These are phyloP conservation scores for Trichaptum fuscoviolaceum DNA, from an alignment of 768 basidiomycete species.

Conservation along the genomic window DNA sequence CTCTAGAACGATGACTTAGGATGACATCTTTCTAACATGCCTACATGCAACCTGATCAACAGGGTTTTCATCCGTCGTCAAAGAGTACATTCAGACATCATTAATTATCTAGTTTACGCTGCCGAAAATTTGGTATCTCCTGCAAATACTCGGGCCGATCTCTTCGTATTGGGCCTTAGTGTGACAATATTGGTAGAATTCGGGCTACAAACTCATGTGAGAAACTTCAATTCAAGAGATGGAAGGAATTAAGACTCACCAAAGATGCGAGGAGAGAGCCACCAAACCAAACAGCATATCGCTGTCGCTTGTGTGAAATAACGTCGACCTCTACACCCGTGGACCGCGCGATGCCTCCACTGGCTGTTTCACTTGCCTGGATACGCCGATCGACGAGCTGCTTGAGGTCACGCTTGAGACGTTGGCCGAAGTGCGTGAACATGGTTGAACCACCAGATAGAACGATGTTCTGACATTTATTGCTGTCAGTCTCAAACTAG, in stretches of 20 bases:
- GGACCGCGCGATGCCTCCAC: conserved; percentile 79
- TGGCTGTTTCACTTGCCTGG: conserved; percentile 65
- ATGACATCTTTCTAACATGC: background rate
- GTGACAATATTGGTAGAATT: conserved; percentile 93
- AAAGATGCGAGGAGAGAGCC: conserved; percentile 91
- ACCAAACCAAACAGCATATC: conserved; percentile 98
- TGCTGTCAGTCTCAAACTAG: background rate
- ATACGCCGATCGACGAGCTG: conserved; percentile 89
- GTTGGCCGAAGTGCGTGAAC: conserved; percentile 98
- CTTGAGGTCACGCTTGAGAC: conserved; percentile 93
- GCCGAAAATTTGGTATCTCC: conserved; percentile 91
- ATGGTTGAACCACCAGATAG: conserved; percentile 96
- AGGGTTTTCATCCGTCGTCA: background rate
- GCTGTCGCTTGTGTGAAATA: conserved; percentile 95
- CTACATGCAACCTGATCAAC: background rate
- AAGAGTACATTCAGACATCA: background rate
- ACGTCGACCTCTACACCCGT: conserved; percentile 98
- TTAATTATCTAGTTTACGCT: conserved; percentile 56
- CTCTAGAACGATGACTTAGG: background rate
- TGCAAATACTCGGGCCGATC: conserved; percentile 86
- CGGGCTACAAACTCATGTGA: conserved; percentile 52
- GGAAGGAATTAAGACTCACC: conserved; percentile 38
- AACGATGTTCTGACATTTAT: conserved; percentile 78
- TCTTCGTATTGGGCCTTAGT: conserved; percentile 94
- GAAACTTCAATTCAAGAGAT: conserved; percentile 1